Base-by-base conservation (phyloP, 2,329 filamentous ascomycete species). In the Cyphellophora attinorum region DNA sequence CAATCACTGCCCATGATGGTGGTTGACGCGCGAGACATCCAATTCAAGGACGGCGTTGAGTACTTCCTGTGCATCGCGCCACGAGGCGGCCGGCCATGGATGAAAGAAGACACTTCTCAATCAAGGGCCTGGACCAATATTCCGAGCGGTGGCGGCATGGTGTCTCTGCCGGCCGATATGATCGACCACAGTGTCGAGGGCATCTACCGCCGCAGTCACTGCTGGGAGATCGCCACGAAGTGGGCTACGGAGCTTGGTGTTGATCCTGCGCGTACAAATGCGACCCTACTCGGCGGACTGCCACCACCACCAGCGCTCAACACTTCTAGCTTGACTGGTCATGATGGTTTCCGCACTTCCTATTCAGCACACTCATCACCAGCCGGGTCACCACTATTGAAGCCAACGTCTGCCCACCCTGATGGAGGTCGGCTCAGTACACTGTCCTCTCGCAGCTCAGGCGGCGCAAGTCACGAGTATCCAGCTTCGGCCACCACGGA, bases 111-210 rank as follows among this genome's bases (percentile, higher is more conserved):
- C 38, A 51, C 53, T 36, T 62, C 62, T 39, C 52, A 52, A 8
- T 59, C 56, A 16, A 59, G 60, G 34, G 61, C 58, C 31, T 68
- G 64, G 65, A 68, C 67, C 37, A 63, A 64, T 18, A 62, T 68
- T 29, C 77, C 81, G 3, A 84, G 81, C 23, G 69, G 74, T 25
- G 65, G 66, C 15, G 72, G 70, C 27, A 66, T 80, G 6, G 76
- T 81, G 27, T 70, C 62, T 40, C 55, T 81, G 5, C 76, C 79
- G 1, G 69, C 68, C 1, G 76, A 81, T 48, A 60, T 79, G 16
- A 72, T 81, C 28, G 72, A 79, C 44, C 70, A 81, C 46, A 73
- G 78, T 12, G 70, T 79, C 2, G 79, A 83, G 50, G 77, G 74
- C 29, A 70, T 79, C 28, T 83, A 81, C 54, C 68, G 73, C 11